Evolutionary conservation across 306 rosid genomes (phyloP).

Genomic region (Vachellia collinsii): DNA sequence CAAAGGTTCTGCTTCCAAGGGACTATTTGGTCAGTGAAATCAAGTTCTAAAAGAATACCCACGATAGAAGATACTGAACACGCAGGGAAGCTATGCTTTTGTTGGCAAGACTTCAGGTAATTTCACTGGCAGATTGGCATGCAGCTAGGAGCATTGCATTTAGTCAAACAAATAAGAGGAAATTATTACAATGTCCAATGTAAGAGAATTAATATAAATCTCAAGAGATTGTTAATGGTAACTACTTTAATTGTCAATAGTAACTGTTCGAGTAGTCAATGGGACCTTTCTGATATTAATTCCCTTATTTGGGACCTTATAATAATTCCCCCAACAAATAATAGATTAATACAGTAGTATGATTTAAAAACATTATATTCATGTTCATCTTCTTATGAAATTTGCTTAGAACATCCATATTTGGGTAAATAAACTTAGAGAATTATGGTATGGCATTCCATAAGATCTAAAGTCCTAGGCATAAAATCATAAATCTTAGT

Average conservation of each 20-base stretch:
- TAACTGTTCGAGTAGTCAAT: too few species aligned
- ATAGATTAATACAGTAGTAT: neutral
- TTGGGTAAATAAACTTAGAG: neutral
- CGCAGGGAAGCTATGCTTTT: neutral
- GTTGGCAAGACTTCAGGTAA: neutral
- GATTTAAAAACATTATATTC: neutral
- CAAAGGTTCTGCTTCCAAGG: conserved; percentile 6
- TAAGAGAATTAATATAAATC: too few species aligned
- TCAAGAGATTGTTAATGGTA: too few species aligned
- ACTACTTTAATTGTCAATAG: too few species aligned
- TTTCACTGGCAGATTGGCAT: neutral
- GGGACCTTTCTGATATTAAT: too few species aligned
- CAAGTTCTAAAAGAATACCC: neutral
- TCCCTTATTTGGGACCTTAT: too few species aligned
- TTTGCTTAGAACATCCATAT: neutral
- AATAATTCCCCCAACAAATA: too few species aligned
- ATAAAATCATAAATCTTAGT: neutral
- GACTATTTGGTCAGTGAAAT: neutral
- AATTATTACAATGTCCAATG: too few species aligned
- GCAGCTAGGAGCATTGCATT: neutral
- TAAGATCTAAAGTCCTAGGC: neutral
- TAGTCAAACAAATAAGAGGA: neutral
- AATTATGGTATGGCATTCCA: neutral
- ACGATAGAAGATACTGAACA: neutral
- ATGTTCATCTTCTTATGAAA: neutral